Evolutionary conservation across 805 yeast species (phyloP), one percentile per base, ranked within the genome.

Genomic region (Yamadazyma ubonensis): DNA sequence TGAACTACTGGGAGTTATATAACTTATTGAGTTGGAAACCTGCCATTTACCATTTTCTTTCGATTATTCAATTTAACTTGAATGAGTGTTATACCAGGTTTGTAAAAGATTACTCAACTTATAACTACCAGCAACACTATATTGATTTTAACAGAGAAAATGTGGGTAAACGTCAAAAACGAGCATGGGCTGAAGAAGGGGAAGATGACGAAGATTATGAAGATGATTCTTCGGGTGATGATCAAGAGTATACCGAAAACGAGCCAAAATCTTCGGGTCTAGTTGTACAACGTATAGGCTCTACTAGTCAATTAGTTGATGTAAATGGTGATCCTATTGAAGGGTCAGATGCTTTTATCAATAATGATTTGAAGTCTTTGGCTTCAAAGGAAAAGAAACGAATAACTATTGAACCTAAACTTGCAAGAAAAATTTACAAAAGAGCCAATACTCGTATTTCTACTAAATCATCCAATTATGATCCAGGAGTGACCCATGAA

Each of bases 401-500:
- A 31, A n/a, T 35, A 7, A 31, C 41, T 4, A 19, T 39, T n/a
- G 48, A 47, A 29, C 43, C 46, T 2, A 47, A 42, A 35, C 30
- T 38, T 9, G 44, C 42, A 10, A 29, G 42, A 12, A 44, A 40
- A 28, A 30, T 44, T 7, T 31, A 39, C 10, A 47, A 42, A 32
- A 27, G 43, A 14, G 37, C 44, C 5, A 47, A 44, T 25, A 28
- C 48, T 4, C 34, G 49, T 27, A 28, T 44, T 5, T 47, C 51
- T 2, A 41, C 46, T 19, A 61, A 68, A 40, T 64, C 71, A 7
- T 63, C 72, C 10, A 70, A 70, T 48, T 70, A 70, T 42, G 74
- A 69, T 45, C 73, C 75, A 1, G 75, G 69, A 43, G 73, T 69
- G 7, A 61, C 67, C 2, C 75, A 70, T 45, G 75, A 70, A 48